These are phyloP conservation scores for Xylaria sp. DNA, from an alignment of 2,329 filamentous ascomycete species.

Conservation along the genomic window DNA sequence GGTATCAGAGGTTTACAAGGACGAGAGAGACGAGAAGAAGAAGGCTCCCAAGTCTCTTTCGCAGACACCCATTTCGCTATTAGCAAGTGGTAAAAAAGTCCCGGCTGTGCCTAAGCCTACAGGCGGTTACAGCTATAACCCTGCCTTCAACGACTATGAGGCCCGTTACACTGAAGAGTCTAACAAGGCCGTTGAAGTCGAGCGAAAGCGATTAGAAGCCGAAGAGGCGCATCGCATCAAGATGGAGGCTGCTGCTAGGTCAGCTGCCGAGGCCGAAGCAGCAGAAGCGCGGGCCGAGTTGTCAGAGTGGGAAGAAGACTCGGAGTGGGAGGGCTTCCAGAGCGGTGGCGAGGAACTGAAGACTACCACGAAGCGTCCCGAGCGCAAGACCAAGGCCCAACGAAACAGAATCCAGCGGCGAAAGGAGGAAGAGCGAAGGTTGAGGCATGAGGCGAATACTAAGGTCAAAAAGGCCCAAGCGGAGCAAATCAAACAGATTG, in stretches of 20 bases:
- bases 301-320: slow-evolving; percentile 81
- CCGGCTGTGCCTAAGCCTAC: slow-evolving; percentile 79
- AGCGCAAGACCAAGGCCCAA: slow-evolving; percentile 84
- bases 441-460: slow-evolving; percentile 74
- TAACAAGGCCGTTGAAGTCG: slow-evolving; percentile 75
- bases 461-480: slow-evolving; percentile 74
- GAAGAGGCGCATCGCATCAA: slow-evolving; percentile 69
- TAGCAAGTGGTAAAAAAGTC: slow-evolving; percentile 78
- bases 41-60: slow-evolving; percentile 77
- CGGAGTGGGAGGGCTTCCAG: slow-evolving; percentile 87
- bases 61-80: slow-evolving; percentile 76
- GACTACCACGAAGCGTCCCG: slow-evolving; percentile 71
- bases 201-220: slow-evolving; percentile 71
- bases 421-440: slow-evolving; percentile 81
- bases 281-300: slow-evolving; percentile 67
- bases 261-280: slow-evolving; percentile 74
- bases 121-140: slow-evolving; percentile 91
- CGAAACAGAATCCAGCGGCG: slow-evolving; percentile 85
- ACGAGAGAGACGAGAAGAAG: slow-evolving; percentile 53
- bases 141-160: slow-evolving; percentile 83
- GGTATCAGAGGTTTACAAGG: slow-evolving; percentile 36
- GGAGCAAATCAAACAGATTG: slow-evolving; percentile 71
- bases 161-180: slow-evolving; percentile 74
- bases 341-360: slow-evolving; percentile 73
- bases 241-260: slow-evolving; percentile 68